These are phyloP conservation scores for Saccharomyces hybrid DNA, from an alignment of 1,139 yeast genomes.

Conservation along the genomic window DNA sequence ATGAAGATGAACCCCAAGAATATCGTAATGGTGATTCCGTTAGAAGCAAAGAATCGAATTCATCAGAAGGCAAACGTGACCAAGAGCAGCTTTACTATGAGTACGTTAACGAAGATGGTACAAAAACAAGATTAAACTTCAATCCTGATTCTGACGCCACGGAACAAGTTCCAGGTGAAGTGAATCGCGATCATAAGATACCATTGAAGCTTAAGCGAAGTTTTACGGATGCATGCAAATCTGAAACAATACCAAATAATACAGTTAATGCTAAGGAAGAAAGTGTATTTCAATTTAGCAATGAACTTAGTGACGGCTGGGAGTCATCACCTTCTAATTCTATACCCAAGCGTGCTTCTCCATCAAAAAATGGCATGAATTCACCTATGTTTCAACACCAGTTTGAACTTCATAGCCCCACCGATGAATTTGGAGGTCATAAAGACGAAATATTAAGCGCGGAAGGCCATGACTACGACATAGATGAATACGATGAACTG, in stretches of 20 bases:
- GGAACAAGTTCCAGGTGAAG: slow-evolving; percentile 16
- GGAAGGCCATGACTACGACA: slow-evolving; percentile 11
- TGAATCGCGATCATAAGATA: slow-evolving; percentile 14
- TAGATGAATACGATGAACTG: slow-evolving; percentile 16
- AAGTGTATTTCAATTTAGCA: slow-evolving; percentile 30
- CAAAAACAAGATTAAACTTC: slow-evolving; percentile 17
- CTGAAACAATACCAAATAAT: slow-evolving; percentile 2
- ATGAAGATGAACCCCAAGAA: slow-evolving; percentile 17
- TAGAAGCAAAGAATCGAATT: not conserved
- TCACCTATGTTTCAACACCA: slow-evolving; percentile 19
- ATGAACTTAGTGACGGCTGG: not conserved
- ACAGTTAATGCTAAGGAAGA: slow-evolving; percentile 9
- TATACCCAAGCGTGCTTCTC: slow-evolving; percentile 7
- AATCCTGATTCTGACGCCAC: slow-evolving; percentile 13
- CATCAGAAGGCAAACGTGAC: slow-evolving; percentile 20
- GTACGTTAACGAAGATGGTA: slow-evolving; percentile 38
- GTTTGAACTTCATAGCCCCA: slow-evolving; percentile 18
- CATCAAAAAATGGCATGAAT: slow-evolving; percentile 2
- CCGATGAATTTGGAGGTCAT: not conserved
- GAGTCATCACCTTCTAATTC: not conserved
- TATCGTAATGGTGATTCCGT: slow-evolving; percentile 15
- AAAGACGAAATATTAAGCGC: slow-evolving; percentile 3
- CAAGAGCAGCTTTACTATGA: slow-evolving; percentile 30
- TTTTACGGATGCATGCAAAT: not conserved
- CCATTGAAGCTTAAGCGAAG: not conserved